Evolutionary conservation across 73 alveolate genomes (phyloP), one percentile per base, ranked within the genome.

Genomic region (Paramecium pentaurelia): DNA sequence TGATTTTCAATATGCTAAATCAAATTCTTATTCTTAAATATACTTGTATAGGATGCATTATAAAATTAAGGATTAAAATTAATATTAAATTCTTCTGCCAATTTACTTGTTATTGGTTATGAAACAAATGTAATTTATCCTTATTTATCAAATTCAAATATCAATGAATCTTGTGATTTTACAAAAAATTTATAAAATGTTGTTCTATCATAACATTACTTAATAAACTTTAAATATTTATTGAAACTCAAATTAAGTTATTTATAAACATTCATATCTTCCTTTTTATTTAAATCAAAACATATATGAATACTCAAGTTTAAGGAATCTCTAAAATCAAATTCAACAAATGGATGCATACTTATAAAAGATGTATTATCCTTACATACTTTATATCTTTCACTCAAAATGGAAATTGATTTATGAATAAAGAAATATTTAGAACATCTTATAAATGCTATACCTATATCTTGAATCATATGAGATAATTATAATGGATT

Each of bases 391-490:
- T 45, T 18, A 28, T 80, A 80, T 25, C 58, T 40, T 45, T 80
- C 75, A 22, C 58, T 20, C 8, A 80, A 36, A 20, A 47, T 49
- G 8, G 49, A 60, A 45, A 49, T 49, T 8, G 47, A 25, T 47
- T 80, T 80, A 18, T 80, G 51, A 27, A 80, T 80, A 27, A 80
- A 80, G 14, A 80, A 40, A 27, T 80, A 80, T 80, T 80, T 80
- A 42, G 91, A 80, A 80, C 91, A 80, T 80, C 91, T 40, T 3
- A 80, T 80, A 36, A 80, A 80, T 0, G 91, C 91, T 25, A 47
- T 80, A 20, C 91, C 91, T 38, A 80, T 80, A 47, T 80, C 91
- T 80, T 80, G 14, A 44, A 80, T 80, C 91, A 80, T 80, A 27
- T 80, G 91, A 27, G 91, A 80, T 6, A 80, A 6, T 27, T 80